Evolutionary conservation across 2,329 filamentous ascomycete genomes (phyloP), one percentile per base, ranked within the genome.

Genomic region (Colletotrichum sp.): DNA sequence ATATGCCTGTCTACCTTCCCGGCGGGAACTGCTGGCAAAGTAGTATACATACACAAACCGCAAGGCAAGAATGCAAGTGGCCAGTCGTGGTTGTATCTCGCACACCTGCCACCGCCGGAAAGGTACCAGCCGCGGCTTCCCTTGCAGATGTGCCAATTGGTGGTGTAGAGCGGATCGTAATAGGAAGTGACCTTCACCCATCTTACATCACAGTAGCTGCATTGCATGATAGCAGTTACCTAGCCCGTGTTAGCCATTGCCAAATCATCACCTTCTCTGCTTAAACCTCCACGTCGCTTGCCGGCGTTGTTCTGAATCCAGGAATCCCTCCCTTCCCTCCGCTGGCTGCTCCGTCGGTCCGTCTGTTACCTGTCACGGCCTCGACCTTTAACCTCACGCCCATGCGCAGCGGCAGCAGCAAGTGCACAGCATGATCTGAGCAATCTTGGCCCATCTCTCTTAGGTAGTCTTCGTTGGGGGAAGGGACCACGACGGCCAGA

Each of bases 361-460:
- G 73, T 72, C 44, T 48, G 26, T 68, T 55, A 64, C n/a, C 63
- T 68, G 32, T 22, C 63, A 48, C 34, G 18, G 44, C 62, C 32
- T 57, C 24, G 34, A 66, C 39, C 60, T 72, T 75, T 75, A 68
- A 48, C 73, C 70, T 73, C 70, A 75, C 70, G 63, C 70, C 74
- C 70, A 52, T 52, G 32, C 26, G 34, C 18, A 30, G 57, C 26
- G 32, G 32, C 26, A 32, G 18, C 39, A 48, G 44, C n/a, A 48
- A 22, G n/a, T n/a, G 36, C 67, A 48, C 34, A 69, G 30, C 63
- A 12, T 32, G 48, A 60, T 73, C 65, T 24, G 18, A 68, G 34
- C 24, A 24, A 52, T 30, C 24, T 59, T 59, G 10, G 48, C 16
- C 59, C 69, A 65, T 63, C 55, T 63, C 26, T 64, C 70, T 73